phyloP scores from a whole-genome alignment of 768 basidiomycete species.

The Ramaria sp. region DNA sequence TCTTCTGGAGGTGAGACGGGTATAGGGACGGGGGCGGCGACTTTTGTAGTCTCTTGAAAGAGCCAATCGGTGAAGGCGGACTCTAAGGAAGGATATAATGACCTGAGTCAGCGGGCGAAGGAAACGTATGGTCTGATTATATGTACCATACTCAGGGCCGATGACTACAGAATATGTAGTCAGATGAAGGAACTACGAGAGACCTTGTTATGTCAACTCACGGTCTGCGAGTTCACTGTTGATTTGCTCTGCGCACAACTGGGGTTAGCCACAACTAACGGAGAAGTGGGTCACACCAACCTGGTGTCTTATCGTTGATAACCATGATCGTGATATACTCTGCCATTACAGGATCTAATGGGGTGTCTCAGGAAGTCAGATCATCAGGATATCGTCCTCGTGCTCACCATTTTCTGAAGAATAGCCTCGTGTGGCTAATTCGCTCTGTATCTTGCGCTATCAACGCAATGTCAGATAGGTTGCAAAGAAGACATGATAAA shows the following conservation, averaged over 20 bases:
- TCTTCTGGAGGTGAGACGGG: neutral
- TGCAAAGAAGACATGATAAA: neutral
- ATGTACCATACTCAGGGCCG: slow-evolving; percentile 72
- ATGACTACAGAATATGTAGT: slow-evolving; percentile 35
- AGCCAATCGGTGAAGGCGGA: slow-evolving; percentile 82
- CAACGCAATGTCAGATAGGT: neutral
- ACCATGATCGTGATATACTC: slow-evolving; percentile 95
- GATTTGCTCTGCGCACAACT: slow-evolving; percentile 55
- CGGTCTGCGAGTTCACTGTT: slow-evolving; percentile 80
- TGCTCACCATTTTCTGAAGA: slow-evolving; percentile 6
- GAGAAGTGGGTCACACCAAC: slow-evolving; percentile 23
- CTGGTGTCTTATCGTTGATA: slow-evolving; percentile 79
- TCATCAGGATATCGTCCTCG: neutral
- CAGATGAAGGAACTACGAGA: neutral
- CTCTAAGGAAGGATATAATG: slow-evolving; percentile 32
- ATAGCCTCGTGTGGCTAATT: slow-evolving; percentile 3
- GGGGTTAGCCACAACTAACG: slow-evolving; percentile 1
- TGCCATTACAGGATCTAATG: slow-evolving; percentile 77
- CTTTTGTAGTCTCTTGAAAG: slow-evolving; percentile 70
- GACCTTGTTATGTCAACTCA: slow-evolving; percentile 20
- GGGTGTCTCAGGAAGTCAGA: neutral
- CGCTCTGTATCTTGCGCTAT: slow-evolving; percentile 3
- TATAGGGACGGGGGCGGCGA: slow-evolving; percentile 25
- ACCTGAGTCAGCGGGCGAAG: slow-evolving; percentile 10
- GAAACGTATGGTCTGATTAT: slow-evolving; percentile 1